These are phyloP conservation scores for Zizania palustris DNA, from an alignment of 202 grass and related monocot genomes.

Conservation along the genomic window DNA sequence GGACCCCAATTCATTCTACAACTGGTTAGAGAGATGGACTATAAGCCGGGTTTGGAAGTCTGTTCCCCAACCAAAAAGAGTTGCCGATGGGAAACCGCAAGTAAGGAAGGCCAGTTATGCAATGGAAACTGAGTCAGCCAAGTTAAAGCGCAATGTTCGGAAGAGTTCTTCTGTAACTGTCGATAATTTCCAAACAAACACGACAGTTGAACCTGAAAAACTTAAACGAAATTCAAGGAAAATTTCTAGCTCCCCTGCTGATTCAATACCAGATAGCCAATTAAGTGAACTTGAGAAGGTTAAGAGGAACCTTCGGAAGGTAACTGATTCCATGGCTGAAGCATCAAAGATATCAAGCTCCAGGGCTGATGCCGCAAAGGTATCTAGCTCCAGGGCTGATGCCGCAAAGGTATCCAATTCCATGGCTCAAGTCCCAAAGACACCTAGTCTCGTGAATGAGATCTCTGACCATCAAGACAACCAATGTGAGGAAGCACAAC, in stretches of 20 bases:
- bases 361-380: conserved; percentile 53
- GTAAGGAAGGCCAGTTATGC: conserved; percentile 61
- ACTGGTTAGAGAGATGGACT: conserved; percentile 90
- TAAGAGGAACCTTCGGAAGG: conserved; percentile 84
- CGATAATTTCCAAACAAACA: conserved; percentile 53
- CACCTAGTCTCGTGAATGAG: conserved; percentile 34
- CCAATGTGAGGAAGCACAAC: conserved; percentile 36
- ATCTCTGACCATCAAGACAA: conserved; percentile 50
- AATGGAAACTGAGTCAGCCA: conserved; percentile 84
- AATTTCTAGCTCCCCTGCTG: conserved; percentile 38
- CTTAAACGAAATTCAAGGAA: conserved; percentile 60
- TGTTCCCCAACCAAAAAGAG: conserved; percentile 59
- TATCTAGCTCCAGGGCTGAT: conserved; percentile 49
- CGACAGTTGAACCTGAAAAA: conserved; percentile 55
- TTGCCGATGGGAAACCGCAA: conserved; percentile 56
- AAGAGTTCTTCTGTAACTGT: conserved; percentile 41
- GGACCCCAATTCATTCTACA: conserved; percentile 71
- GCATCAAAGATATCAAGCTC: conserved; percentile 62
- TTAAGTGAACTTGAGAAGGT: conserved; percentile 94
- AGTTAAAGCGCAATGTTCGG: conserved; percentile 69
- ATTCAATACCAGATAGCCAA: conserved; percentile 69
- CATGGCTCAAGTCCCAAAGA: conserved; percentile 47
- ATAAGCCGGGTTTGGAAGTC: conserved; percentile 61
- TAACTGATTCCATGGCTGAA: conserved; percentile 69
- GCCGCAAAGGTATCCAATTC: conserved; percentile 39